Conservation (phyloP, 2,329 filamentous ascomycete genomes). For the Venturia asperata region DNA sequence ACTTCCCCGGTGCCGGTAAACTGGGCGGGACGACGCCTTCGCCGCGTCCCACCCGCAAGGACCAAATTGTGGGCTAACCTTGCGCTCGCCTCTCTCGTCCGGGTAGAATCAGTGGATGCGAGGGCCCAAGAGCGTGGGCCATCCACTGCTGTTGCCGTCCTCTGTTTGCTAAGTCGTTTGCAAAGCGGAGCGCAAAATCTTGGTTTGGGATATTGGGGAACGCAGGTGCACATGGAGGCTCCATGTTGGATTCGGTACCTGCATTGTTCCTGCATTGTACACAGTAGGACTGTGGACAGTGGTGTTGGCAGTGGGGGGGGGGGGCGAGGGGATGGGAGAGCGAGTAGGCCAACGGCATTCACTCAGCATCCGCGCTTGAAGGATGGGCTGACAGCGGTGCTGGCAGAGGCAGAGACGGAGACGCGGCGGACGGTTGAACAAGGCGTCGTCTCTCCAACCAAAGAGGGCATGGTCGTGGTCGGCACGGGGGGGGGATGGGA, state of each 20-base stretch:
- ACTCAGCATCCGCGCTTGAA: not conserved
- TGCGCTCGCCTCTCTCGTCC: not conserved
- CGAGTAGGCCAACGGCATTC: not conserved
- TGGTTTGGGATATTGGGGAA: not conserved
- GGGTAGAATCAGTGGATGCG: conserved; percentile 5
- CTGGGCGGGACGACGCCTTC: conserved; percentile 9
- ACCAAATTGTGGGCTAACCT: not conserved
- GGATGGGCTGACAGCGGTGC: not conserved
- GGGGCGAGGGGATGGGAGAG: not conserved
- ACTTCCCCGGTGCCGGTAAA: conserved; percentile 10
- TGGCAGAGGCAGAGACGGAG: not conserved
- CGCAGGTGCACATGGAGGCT: not conserved
- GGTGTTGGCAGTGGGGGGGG: not conserved
- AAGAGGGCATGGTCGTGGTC: not conserved
- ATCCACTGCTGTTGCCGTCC: not conserved
- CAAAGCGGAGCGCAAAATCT: not conserved
- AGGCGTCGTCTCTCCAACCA: not conserved
- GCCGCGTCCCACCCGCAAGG: conserved; percentile 8
- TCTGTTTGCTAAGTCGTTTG: not conserved
- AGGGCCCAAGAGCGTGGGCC: conserved; percentile 6
- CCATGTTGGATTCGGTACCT: conserved; percentile 28
- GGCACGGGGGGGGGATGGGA: conserved; percentile 1
- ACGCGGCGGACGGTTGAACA: not conserved
- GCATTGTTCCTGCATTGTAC: conserved; percentile 34
- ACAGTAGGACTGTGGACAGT: conserved; percentile 23